Evolutionary conservation across 257 asterid genomes (phyloP), one percentile per base, ranked within the genome.

Genomic region (Nicotiana knightiana): DNA sequence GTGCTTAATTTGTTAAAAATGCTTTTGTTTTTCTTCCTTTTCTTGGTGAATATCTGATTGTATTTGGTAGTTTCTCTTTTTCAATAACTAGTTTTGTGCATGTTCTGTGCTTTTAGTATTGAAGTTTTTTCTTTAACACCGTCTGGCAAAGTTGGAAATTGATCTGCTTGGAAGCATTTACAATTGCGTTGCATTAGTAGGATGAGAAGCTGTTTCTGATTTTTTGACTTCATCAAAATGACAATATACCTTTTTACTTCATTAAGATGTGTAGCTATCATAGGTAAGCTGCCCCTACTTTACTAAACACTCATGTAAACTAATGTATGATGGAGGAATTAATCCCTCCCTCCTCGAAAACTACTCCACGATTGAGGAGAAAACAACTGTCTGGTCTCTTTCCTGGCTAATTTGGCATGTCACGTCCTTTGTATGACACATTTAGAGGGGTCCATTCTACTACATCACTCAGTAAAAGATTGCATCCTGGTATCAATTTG

Each of bases 1-100:
- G 99, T 96, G 80, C 65, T 68, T 81, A 17, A 28, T 75, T 51
- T 75, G 80, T 26, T 13, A 53, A 43, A 37, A 24, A 4, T 21
- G 8, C 4, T n/a, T 82, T n/a, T 82, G 48, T 54, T 86, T 83
- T 46, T 35, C 21, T 78, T 81, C 17, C 39, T 81, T 61, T 62
- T 65, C 53, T 81, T 57, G 63, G 18, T 63, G 37, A 30, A 67
- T 53, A 28, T 57, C 48, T 66, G 53, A 21, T 51, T 16, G 78
- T 18, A 48, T 33, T 62, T 66, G 57, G 16, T 3, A 81, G 59
- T 81, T 57, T 51, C 62, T 75, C 15, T 51, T 75, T 75, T 48
- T 4, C 26, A 6, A 51, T 48, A 16, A 7, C 24, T 66, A 66
- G 51, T 1, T 61, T 61, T 61, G 66, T 61, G 32, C 66, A 2